Percentiles rank a stretch among this genome's conserved stretches.
phyloP scores from a whole-genome alignment of 2,329 filamentous ascomycete genomes.

The Berkeleyomyces basicola region DNA sequence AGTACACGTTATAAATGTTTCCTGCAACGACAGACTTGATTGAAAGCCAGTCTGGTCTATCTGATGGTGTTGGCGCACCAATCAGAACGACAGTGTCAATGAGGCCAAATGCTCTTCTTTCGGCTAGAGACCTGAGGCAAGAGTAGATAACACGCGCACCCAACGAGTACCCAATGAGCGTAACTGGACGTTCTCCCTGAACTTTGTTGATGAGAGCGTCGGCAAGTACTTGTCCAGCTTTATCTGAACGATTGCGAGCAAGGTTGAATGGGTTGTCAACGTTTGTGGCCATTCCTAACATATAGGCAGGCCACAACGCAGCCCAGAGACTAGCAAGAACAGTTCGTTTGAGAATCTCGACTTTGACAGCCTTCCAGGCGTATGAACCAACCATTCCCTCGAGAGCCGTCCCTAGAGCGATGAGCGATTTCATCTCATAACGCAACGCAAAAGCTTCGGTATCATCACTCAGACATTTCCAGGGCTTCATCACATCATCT shows the following conservation, averaged over 20 bases:
- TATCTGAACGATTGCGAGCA: slow-evolving; percentile 59
- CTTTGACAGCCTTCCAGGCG: slow-evolving; percentile 58
- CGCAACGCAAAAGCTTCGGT: slow-evolving; percentile 71
- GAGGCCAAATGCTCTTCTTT: slow-evolving; percentile 65
- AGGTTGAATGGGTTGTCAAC: slow-evolving; percentile 73
- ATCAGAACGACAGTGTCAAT: slow-evolving; percentile 73
- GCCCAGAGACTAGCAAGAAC: slow-evolving; percentile 51
- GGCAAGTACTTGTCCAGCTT: slow-evolving; percentile 63
- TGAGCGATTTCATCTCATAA: slow-evolving; percentile 63
- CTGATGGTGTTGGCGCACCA: slow-evolving; percentile 61
- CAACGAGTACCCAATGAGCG: slow-evolving; percentile 64
- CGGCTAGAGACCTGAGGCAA: slow-evolving; percentile 60
- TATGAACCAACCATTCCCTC: slow-evolving; percentile 54
- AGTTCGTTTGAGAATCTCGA: slow-evolving; percentile 57
- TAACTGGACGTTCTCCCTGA: slow-evolving; percentile 68
- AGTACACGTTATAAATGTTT: slow-evolving; percentile 74
- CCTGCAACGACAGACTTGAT: slow-evolving; percentile 67
- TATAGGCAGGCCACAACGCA: slow-evolving; percentile 51
- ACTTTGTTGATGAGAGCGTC: slow-evolving; percentile 69
- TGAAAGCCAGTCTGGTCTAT: slow-evolving; percentile 54
- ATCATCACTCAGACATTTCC: slow-evolving; percentile 54
- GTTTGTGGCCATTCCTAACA: slow-evolving; percentile 48
- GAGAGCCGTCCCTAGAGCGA: slow-evolving; percentile 60
- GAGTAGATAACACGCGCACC: slow-evolving; percentile 70
- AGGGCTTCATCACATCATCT: slow-evolving; percentile 62